phyloP scores from a whole-genome alignment of 306 rosid genomes.

The Malus sylvestris region DNA sequence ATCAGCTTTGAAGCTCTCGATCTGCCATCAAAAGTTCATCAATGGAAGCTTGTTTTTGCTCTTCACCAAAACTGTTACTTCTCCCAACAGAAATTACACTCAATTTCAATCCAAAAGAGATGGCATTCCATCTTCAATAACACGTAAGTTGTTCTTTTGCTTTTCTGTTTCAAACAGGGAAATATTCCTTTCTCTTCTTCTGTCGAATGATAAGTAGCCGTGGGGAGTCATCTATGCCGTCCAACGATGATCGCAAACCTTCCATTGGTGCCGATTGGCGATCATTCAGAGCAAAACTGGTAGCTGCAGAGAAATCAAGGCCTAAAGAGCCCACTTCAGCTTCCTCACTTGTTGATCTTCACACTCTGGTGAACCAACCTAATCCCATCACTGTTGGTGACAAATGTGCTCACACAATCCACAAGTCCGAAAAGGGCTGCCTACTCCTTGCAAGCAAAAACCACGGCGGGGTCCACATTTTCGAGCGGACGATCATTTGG shows the following conservation, averaged over 20 bases:
- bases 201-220: slow-evolving; percentile 36
- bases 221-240: slow-evolving; percentile 32
- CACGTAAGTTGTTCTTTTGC: slow-evolving; percentile 36
- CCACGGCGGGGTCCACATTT: slow-evolving; percentile 86
- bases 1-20: slow-evolving; percentile 1
- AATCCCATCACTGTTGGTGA: slow-evolving; percentile 48
- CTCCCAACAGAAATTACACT: background rate
- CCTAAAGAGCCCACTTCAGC: slow-evolving; percentile 10
- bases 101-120: slow-evolving; percentile 32
- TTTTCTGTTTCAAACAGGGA: background rate
- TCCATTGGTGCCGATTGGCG: slow-evolving; percentile 56
- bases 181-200: background rate
- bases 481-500: slow-evolving; percentile 67
- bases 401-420: slow-evolving; percentile 83
- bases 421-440: slow-evolving; percentile 88
- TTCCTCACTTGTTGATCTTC: too few species aligned
- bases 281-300: slow-evolving; percentile 75
- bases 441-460: slow-evolving; percentile 64
- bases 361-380: background rate
- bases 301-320: slow-evolving; percentile 44
- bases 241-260: slow-evolving; percentile 32
- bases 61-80: slow-evolving; percentile 18
- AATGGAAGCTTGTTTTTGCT: slow-evolving; percentile 78
- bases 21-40: slow-evolving; percentile 1
- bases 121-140: slow-evolving; percentile 13